Evolutionary conservation across 805 yeast genomes (phyloP).

Genomic region (Lipomyces chichibuensis): DNA sequence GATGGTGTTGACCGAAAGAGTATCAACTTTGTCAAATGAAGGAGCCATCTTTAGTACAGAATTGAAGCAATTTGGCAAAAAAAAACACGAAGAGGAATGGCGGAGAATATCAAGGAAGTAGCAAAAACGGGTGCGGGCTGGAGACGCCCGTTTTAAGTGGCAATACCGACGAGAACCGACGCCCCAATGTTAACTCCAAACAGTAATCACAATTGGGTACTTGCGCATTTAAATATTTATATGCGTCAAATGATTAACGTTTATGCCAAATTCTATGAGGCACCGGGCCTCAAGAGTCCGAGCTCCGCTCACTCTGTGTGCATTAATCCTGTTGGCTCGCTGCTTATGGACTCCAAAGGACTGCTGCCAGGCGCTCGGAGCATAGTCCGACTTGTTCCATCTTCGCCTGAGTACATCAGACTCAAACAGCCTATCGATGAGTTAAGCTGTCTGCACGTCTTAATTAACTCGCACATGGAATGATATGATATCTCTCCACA

Average conservation of each 20-base stretch:
- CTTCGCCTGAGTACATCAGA: too few species aligned
- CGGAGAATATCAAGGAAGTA: slow-evolving; percentile 1
- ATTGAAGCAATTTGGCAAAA: slow-evolving; percentile 32
- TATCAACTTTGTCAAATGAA: slow-evolving; percentile 61
- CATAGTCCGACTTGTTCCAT: too few species aligned
- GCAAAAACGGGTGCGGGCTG: slow-evolving; percentile 18
- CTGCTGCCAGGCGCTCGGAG: too few species aligned
- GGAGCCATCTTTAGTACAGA: slow-evolving; percentile 28
- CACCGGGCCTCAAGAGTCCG: not conserved
- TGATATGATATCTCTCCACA: too few species aligned
- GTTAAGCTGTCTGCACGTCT: too few species aligned
- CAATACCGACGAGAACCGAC: not conserved
- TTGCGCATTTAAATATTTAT: not conserved
- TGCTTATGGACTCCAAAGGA: too few species aligned
- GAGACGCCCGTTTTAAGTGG: slow-evolving; percentile 22
- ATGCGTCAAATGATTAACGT: not conserved
- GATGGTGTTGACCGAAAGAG: slow-evolving; percentile 79
- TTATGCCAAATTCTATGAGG: not conserved
- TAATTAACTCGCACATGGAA: too few species aligned
- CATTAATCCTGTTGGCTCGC: too few species aligned
- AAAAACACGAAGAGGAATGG: slow-evolving; percentile 30
- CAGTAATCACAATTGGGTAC: not conserved
- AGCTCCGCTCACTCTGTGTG: not conserved
- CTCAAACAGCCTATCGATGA: too few species aligned
- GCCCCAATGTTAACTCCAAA: not conserved